These are phyloP conservation scores for Lomentospora prolificans DNA, from an alignment of 2,329 filamentous ascomycete species.

Conservation along the genomic window DNA sequence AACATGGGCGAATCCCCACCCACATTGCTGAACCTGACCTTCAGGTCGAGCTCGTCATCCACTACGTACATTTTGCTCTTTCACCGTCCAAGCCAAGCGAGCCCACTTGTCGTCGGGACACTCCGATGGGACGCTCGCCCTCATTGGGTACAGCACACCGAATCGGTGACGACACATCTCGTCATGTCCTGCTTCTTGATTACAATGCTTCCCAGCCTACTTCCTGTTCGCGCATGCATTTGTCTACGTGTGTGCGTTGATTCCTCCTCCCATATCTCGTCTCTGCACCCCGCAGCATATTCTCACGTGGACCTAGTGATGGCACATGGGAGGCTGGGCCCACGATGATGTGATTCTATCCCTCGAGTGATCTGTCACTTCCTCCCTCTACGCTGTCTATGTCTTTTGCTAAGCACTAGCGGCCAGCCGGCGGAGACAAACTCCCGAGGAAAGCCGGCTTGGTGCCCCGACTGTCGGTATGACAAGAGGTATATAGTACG, in stretches of 20 bases:
- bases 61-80: too few species aligned
- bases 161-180: conserved; percentile 11
- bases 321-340: background rate
- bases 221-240: background rate
- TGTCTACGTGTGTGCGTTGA: background rate
- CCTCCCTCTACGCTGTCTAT: background rate
- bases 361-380: background rate
- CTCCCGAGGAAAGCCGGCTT: background rate
- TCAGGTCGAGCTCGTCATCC: too few species aligned
- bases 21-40: too few species aligned
- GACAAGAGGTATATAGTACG: background rate
- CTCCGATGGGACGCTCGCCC: too few species aligned
- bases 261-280: background rate
- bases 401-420: too few species aligned
- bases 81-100: too few species aligned
- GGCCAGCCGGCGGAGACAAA: background rate
- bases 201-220: background rate
- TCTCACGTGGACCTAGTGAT: background rate
- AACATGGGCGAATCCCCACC: too few species aligned
- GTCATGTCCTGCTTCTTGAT: background rate
- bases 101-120: too few species aligned
- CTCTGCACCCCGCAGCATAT: background rate
- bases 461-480: background rate
- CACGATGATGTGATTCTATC: background rate
- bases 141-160: conserved; percentile 10